Evolutionary conservation across 768 basidiomycete species (phyloP).

Genomic region (Termitomyces sp.): DNA sequence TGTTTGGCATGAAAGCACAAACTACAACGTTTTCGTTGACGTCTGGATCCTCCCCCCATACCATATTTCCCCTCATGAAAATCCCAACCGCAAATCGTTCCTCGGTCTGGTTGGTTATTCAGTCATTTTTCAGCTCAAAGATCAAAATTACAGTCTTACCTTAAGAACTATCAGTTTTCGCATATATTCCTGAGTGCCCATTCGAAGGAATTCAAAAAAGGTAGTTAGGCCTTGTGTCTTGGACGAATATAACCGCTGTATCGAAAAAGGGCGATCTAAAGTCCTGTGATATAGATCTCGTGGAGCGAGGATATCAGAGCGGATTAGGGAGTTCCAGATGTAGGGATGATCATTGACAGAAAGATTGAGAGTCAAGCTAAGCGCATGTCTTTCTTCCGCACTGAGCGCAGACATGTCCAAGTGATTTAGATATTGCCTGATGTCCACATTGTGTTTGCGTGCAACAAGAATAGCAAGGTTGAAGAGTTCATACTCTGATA

Average conservation of each 20-base stretch:
- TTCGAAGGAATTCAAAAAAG: constrained; percentile 58
- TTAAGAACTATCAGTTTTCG: constrained; percentile 55
- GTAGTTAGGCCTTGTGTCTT: constrained; percentile 42
- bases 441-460: constrained; percentile 36
- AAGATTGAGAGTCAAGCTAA: constrained; percentile 37
- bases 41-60: constrained; percentile 56
- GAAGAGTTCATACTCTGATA: constrained; percentile 61
- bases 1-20: constrained; percentile 55
- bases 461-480: constrained; percentile 44
- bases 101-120: constrained; percentile 40
- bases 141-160: constrained; percentile 25
- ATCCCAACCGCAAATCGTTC: constrained; percentile 58
- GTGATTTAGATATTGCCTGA: constrained; percentile 41
- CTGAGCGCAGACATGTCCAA: constrained; percentile 55
- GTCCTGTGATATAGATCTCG: constrained; percentile 47
- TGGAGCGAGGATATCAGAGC: constrained; percentile 51
- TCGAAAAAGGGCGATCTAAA: constrained; percentile 45
- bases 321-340: constrained; percentile 61
- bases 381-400: constrained; percentile 46
- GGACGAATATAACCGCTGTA: constrained; percentile 62
- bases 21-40: constrained; percentile 57
- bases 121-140: not conserved
- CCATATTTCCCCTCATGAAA: constrained; percentile 55
- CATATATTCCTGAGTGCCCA: constrained; percentile 51
- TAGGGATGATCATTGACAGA: constrained; percentile 36